phyloP scores from a whole-genome alignment of 2,329 filamentous ascomycete species.

The Aspergillus versicolor region DNA sequence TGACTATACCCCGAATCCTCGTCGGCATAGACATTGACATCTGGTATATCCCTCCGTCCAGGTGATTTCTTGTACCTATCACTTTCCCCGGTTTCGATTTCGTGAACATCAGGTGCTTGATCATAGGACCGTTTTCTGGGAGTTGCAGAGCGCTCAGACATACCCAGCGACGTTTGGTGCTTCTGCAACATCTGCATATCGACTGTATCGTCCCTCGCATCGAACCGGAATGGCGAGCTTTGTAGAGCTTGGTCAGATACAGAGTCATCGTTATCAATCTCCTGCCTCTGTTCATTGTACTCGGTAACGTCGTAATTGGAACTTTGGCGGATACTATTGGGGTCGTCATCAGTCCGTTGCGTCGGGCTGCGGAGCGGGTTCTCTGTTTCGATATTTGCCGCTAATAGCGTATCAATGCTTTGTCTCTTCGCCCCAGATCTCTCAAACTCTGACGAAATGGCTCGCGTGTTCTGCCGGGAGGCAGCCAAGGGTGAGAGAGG shows the following conservation, averaged over 20 bases:
- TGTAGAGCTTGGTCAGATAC: slow-evolving; percentile 23
- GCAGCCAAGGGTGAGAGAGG: slow-evolving; percentile 43
- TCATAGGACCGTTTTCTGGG: slow-evolving; percentile 25
- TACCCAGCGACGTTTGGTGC: slow-evolving; percentile 12
- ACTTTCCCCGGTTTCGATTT: slow-evolving; percentile 9
- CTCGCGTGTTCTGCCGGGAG: slow-evolving; percentile 42
- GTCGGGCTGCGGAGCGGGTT: slow-evolving; percentile 29
- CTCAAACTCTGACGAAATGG: slow-evolving; percentile 27
- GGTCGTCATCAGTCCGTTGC: slow-evolving; percentile 18
- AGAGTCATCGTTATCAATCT: slow-evolving; percentile 23
- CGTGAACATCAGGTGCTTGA: slow-evolving; percentile 17
- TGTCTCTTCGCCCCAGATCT: slow-evolving; percentile 14
- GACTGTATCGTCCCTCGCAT: slow-evolving; percentile 34
- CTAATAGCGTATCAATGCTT: slow-evolving; percentile 17
- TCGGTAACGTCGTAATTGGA: slow-evolving; percentile 15
- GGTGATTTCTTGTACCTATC: slow-evolving; percentile 30
- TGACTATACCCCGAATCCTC: slow-evolving; percentile 25
- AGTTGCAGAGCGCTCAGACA: slow-evolving; percentile 17
- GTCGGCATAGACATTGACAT: slow-evolving; percentile 29
- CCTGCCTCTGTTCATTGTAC: slow-evolving; percentile 19
- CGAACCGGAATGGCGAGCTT: slow-evolving; percentile 40
- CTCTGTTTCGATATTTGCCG: slow-evolving; percentile 21
- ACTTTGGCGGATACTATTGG: slow-evolving; percentile 14
- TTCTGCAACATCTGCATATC: slow-evolving; percentile 27
- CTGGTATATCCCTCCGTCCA: slow-evolving; percentile 19